Percentiles rank a stretch among this genome's conserved stretches.
Conservation (phyloP, 495 filamentous ascomycete genomes). For the Talaromyces liani region DNA sequence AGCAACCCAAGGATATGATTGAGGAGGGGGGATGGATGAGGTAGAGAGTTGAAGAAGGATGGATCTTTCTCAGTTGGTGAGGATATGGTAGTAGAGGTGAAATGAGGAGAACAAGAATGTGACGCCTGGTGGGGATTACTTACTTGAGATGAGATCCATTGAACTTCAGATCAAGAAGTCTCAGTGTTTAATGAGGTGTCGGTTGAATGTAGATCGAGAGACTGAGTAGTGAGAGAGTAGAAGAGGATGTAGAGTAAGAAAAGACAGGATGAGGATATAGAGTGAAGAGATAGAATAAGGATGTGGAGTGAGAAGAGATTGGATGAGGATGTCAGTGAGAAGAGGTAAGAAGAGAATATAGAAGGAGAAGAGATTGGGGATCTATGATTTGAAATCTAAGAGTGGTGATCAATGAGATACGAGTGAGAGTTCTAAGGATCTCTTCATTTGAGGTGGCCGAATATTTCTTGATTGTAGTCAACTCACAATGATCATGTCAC, state of each 20-base stretch:
- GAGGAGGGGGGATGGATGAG: not conserved
- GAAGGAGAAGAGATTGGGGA: too few relatives aligned
- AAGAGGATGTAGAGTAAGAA: not conserved
- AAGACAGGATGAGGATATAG: too few relatives aligned
- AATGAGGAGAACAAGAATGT: not conserved
- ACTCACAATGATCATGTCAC: conserved; percentile 24
- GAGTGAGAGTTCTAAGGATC: not conserved
- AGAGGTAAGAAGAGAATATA: too few relatives aligned
- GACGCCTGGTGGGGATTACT: not conserved
- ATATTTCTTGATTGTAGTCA: conserved; percentile 20
- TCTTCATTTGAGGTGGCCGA: conserved; percentile 34
- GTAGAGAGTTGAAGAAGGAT: not conserved
- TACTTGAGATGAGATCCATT: not conserved
- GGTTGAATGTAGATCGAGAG: not conserved
- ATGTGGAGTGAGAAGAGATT: not conserved
- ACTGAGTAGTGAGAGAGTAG: not conserved
- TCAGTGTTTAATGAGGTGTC: not conserved
- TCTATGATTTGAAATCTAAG: too few relatives aligned
- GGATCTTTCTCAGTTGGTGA: not conserved
- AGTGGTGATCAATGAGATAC: not conserved
- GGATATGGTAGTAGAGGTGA: not conserved
- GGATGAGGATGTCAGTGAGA: not conserved
- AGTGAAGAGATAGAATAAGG: too few relatives aligned
- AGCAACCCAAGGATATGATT: not conserved
- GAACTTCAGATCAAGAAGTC: not conserved